Base-by-base conservation (phyloP, 257 asterid genomes). In the Apocynum venetum region DNA sequence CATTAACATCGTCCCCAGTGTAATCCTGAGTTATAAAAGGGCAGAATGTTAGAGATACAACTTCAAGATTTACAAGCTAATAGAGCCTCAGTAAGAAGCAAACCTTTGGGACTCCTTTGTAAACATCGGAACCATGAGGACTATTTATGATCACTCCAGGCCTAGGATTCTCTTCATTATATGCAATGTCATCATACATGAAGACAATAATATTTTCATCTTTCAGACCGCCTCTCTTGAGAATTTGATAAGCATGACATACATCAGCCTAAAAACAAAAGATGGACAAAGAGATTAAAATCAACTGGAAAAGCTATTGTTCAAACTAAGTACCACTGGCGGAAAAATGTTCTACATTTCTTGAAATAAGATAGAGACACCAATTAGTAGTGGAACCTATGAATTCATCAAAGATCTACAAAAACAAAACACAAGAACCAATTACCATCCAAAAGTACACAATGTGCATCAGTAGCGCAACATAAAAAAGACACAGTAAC, bases 71-170 rank as follows among this genome's bases (percentile, higher is more conserved):
- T 74, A 55, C 53, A 44, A 80, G 52, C 64, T 56, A 74, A 44
- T 13, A 49, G 56, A 74, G 64, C 76, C 57, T 15, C 56, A 43
- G 46, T 69, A 69, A 36, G 68, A 79, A 71, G 73, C 81, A 56
- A 83, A 93, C 99, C 98, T 95, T 95, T 68, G 99, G 99, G 61
- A 95, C 98, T 82, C 98, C 98, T 74, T 86, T 71, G 83, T 94
- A 94, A 68, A 94, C 97, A 88, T 94, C 96, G 53, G 64, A 85
- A 59, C 99, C 99, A 53, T 83, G 86, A 78, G 99, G 99, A 77
- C 82, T 91, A 82, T 95, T 95, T 76, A 95, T 95, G 86, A 95
- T 83, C 80, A 93, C 90, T 74, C 99, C 99, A 17, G 87, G 93
- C 79, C 94, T 89, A 15, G 99, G 99, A 77, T 95, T 95, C 81